Conservation (phyloP, 1,284 basidiomycete species). For the Cutaneotrichosporon cutaneum region DNA sequence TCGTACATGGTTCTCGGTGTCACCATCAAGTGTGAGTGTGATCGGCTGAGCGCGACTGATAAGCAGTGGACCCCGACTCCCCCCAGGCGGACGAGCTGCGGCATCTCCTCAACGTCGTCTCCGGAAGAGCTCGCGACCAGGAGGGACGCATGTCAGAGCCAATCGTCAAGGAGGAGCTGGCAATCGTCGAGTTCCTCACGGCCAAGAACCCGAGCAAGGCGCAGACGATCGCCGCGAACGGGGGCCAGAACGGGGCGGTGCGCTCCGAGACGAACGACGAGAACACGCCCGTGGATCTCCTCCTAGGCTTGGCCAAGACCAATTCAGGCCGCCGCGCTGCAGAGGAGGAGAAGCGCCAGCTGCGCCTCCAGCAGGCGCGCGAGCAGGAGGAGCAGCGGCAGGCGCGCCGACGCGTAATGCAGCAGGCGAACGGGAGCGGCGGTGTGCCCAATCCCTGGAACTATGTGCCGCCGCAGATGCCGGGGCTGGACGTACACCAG, state of each 20-base stretch:
- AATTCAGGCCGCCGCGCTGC: conserved; percentile 46
- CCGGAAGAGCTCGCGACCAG: conserved; percentile 51
- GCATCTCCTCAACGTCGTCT: conserved; percentile 52
- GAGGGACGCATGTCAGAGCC: conserved; percentile 52
- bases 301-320: conserved; percentile 49
- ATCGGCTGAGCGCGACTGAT: conserved; percentile 6
- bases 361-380: conserved; percentile 45
- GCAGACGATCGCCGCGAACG: conserved; percentile 20
- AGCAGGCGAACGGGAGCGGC: conserved; percentile 18
- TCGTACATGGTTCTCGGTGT: conserved; percentile 54
- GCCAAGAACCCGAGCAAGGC: conserved; percentile 38
- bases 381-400: conserved; percentile 42
- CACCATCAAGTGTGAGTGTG: conserved; percentile 50
- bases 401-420: conserved; percentile 23
- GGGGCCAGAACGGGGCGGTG: conserved; percentile 12
- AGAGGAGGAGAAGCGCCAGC: conserved; percentile 48
- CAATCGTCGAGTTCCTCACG: conserved; percentile 53
- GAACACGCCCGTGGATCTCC: conserved; percentile 48
- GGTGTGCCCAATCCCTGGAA: conserved; percentile 43
- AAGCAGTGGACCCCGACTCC: conserved; percentile 51
- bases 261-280: conserved; percentile 29
- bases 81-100: conserved; percentile 53
- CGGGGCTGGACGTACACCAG: conserved; percentile 51
- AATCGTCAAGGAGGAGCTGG: conserved; percentile 54
- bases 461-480: conserved; percentile 51